These are phyloP conservation scores for Chalara sp. DNA, from an alignment of 2,329 filamentous ascomycete species.

Conservation along the genomic window DNA sequence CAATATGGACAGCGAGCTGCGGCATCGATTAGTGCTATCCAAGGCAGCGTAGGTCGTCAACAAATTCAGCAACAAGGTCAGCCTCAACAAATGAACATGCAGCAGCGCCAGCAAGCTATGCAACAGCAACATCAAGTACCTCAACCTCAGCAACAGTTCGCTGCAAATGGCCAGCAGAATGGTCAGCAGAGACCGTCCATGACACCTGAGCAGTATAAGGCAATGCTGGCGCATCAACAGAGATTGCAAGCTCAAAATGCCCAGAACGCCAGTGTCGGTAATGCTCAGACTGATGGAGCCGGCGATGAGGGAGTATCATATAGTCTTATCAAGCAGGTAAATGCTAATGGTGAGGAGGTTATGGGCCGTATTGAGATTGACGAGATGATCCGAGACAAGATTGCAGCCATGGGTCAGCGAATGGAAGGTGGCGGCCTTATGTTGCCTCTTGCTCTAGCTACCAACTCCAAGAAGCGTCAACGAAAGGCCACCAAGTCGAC, in stretches of 20 bases:
- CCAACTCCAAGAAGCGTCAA: constrained; percentile 31
- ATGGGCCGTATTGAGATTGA: constrained; percentile 61
- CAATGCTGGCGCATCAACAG: constrained; percentile 28
- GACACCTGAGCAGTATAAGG: constrained; percentile 16
- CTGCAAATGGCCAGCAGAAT: constrained; percentile 24
- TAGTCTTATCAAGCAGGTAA: constrained; percentile 52
- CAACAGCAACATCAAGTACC: constrained; percentile 24
- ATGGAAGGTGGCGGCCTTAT: constrained; percentile 74
- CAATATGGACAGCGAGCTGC: constrained; percentile 59
- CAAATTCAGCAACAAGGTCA: constrained; percentile 5
- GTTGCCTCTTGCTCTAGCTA: constrained; percentile 50
- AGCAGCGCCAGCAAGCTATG: constrained; percentile 23
- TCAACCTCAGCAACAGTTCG: constrained; percentile 17
- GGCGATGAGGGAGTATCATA: constrained; percentile 45
- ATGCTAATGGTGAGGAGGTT: constrained; percentile 46
- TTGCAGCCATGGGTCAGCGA: constrained; percentile 56
- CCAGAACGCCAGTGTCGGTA: constrained; percentile 39
- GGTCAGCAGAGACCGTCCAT: constrained; percentile 9
- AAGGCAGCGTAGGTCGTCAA: constrained; percentile 22
- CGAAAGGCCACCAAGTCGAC: constrained; percentile 16
- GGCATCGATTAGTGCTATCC: constrained; percentile 59
- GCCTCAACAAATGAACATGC: constrained; percentile 17
- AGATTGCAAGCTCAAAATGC: constrained; percentile 30
- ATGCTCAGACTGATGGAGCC: constrained; percentile 71
- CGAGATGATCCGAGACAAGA: constrained; percentile 59